Conservation (phyloP, 139 green algal species). For the Micractinium sp. region DNA sequence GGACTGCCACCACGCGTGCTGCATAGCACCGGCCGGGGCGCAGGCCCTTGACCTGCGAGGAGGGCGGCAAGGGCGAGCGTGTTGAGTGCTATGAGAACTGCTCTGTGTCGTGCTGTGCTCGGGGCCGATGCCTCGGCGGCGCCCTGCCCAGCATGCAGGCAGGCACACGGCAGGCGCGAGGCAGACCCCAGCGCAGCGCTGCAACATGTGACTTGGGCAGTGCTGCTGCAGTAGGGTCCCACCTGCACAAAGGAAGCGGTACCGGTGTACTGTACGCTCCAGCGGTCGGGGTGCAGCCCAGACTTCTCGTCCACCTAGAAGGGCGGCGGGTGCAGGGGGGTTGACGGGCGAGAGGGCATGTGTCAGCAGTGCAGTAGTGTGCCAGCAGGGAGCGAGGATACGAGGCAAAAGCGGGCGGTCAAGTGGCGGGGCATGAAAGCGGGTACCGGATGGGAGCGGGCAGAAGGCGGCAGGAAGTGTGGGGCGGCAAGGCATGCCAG, state of each 20-base stretch:
- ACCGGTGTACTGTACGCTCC: conserved; percentile 44
- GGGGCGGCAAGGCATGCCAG: too few species aligned
- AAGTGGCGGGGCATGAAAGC: background rate
- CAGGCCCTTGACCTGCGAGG: conserved; percentile 48
- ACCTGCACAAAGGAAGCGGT: conserved; percentile 46
- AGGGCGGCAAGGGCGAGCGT: too few species aligned
- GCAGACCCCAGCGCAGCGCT: too few species aligned
- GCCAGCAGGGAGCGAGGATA: too few species aligned
- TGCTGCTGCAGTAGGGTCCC: too few species aligned
- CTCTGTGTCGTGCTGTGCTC: too few species aligned
- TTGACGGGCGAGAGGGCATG: too few species aligned
- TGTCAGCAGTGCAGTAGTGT: background rate
- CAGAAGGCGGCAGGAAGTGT: background rate
- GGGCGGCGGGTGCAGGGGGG: background rate
- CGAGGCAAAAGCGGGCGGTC: background rate
- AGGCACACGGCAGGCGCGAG: too few species aligned
- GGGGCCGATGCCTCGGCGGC: too few species aligned
- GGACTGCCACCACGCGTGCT: conserved; percentile 40
- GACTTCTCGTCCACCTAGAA: conserved; percentile 21
- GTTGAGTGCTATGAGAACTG: too few species aligned
- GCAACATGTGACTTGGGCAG: too few species aligned
- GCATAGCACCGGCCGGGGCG: conserved; percentile 63
- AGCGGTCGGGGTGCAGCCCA: conserved; percentile 24
- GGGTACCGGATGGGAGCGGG: background rate
- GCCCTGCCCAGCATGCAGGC: too few species aligned